Evolutionary conservation across 2,329 filamentous ascomycete species (phyloP).

Genomic region (Meredithiella fracta): DNA sequence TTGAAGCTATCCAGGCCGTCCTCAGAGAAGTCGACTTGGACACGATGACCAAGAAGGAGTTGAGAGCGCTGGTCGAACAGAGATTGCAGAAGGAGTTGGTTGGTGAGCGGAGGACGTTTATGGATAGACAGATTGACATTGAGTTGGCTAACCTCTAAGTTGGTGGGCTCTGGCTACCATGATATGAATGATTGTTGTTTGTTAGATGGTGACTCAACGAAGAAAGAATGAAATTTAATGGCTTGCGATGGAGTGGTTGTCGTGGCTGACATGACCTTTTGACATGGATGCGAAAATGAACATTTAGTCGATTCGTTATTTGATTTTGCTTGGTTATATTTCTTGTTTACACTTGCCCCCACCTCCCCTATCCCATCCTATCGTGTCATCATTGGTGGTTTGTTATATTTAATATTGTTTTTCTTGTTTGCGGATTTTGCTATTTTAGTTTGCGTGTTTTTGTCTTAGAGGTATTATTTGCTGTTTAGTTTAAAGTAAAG

Average conservation of each 20-base stretch:
- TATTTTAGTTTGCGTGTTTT: background rate
- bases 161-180: slow-evolving; percentile 1
- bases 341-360: background rate
- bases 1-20: slow-evolving; percentile 69
- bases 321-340: slow-evolving; percentile 1
- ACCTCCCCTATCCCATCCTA: background rate
- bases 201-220: background rate
- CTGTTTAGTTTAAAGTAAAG: background rate
- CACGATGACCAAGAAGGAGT: slow-evolving; percentile 96
- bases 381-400: background rate
- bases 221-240: background rate
- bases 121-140: slow-evolving; percentile 83
- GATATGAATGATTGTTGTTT: background rate
- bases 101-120: slow-evolving; percentile 72
- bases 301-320: slow-evolving; percentile 1
- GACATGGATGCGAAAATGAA: background rate
- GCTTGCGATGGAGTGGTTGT: background rate
- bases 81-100: slow-evolving; percentile 75
- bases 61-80: slow-evolving; percentile 80
- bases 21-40: slow-evolving; percentile 82
- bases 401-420: slow-evolving; percentile 4
- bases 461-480: slow-evolving; percentile 4
- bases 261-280: background rate
- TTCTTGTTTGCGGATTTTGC: background rate
- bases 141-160: slow-evolving; percentile 83